These are phyloP conservation scores for Russula lepida DNA, from an alignment of 768 basidiomycete species.

Conservation along the genomic window DNA sequence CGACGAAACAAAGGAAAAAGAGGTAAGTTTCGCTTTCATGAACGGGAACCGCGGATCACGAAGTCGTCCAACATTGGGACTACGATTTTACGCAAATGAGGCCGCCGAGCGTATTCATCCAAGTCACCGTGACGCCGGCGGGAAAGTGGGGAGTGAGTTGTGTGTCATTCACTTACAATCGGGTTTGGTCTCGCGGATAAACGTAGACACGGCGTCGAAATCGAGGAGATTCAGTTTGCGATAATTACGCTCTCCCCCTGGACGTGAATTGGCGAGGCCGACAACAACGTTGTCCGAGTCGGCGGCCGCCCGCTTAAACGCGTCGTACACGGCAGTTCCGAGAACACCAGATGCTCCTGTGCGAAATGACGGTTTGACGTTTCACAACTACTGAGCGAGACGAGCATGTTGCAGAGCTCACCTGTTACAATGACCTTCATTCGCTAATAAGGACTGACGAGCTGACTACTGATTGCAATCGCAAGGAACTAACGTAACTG, in stretches of 20 bases:
- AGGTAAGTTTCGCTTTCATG: background rate
- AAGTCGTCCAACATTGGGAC: background rate
- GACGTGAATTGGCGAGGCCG: constrained; percentile 66
- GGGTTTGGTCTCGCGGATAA: constrained; percentile 53
- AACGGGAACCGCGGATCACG: background rate
- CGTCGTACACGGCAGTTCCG: constrained; percentile 65
- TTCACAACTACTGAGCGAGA: background rate
- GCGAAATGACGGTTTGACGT: background rate
- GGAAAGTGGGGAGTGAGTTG: background rate
- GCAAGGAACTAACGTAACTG: too few relatives aligned
- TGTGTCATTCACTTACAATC: constrained; percentile 46
- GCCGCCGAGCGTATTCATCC: too few relatives aligned
- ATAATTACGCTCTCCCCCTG: constrained; percentile 36
- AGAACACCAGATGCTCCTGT: constrained; percentile 89
- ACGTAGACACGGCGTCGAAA: constrained; percentile 40
- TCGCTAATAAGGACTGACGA: background rate
- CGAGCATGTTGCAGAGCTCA: background rate
- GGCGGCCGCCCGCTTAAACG: constrained; percentile 41
- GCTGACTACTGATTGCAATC: background rate
- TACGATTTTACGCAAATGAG: background rate
- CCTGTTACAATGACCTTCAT: constrained; percentile 56
- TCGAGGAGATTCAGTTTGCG: constrained; percentile 63
- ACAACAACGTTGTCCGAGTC: constrained; percentile 43
- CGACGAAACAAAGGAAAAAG: background rate
- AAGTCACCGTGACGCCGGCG: background rate